phyloP scores from a whole-genome alignment of 768 basidiomycete genomes.

The Calocera cornea region DNA sequence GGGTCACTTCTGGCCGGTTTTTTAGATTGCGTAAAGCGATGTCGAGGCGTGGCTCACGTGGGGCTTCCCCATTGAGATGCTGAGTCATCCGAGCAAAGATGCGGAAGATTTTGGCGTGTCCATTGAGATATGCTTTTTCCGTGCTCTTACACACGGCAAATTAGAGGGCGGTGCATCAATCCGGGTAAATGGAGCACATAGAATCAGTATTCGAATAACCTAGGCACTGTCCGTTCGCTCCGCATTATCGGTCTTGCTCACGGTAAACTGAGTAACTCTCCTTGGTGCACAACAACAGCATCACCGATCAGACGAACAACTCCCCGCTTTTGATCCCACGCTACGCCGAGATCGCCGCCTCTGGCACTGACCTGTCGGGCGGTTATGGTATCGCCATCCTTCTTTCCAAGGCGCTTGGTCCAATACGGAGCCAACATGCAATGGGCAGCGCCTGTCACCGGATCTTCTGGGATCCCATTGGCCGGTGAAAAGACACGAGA shows the following conservation, averaged over 20 bases:
- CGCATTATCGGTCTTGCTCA: not conserved
- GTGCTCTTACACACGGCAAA: too few relatives aligned
- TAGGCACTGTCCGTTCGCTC: not conserved
- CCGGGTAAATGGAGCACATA: too few relatives aligned
- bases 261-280: not conserved
- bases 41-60: too few relatives aligned
- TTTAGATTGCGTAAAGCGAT: too few relatives aligned
- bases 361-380: not conserved
- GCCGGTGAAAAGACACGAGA: constrained; percentile 23
- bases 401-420: constrained; percentile 6
- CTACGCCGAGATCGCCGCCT: not conserved
- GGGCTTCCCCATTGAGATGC: too few relatives aligned
- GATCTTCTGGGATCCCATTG: constrained; percentile 20
- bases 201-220: too few relatives aligned
- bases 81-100: too few relatives aligned
- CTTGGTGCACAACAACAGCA: not conserved
- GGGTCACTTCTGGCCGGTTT: too few relatives aligned
- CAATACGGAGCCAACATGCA: constrained; percentile 22
- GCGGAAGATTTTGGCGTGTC: too few relatives aligned
- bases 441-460: constrained; percentile 25
- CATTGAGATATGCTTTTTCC: too few relatives aligned
- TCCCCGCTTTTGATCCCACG: not conserved
- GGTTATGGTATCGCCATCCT: not conserved
- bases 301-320: not conserved
- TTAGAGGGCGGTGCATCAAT: too few relatives aligned